Evolutionary conservation across 2,329 filamentous ascomycete genomes (phyloP), one percentile per base, ranked within the genome.

Genomic region (Pyricularia pennisetigena): DNA sequence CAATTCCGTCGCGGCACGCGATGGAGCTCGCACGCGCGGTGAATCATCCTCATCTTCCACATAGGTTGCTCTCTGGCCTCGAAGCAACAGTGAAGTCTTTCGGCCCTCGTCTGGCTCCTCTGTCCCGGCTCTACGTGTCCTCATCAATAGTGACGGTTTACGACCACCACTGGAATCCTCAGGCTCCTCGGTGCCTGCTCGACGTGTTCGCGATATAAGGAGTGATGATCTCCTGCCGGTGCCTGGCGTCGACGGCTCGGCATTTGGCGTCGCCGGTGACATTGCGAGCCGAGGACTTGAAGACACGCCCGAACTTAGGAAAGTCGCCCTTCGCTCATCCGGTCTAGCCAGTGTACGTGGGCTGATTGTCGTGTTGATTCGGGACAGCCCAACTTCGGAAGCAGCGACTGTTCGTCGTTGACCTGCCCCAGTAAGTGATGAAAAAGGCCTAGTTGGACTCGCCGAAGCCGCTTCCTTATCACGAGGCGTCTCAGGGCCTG

Each of bases 1-100:
- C 67, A 83, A 80, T 69, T 90, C 87, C 0, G 86, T 88, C 49
- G 80, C 77, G 4, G 86, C 86, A 28, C 88, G 81, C 4, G 87
- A 88, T 0, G 86, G 85, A 2, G 83, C 80, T n/a, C 84, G 82
- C 70, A 84, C 82, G 35, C 81, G 78, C n/a, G 74, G 70, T 24
- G 84, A 82, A 1, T 85, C 82, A 12, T 84, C 82, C 1, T 85
- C 80, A 35, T 82, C 80, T 16, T 80, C 80, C 32, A 81, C 74
- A 49, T 69, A 5, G 0, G 82, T 82, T 14, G 78, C 79, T 54
- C 83, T 79, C 28, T 84, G 69, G 24, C 69, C 80, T 66, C 83
- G 81, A 20, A 82, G 73, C 49, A 85, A 72, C 5, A 83, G 69
- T 57, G 81, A 80, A 41, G 81, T 81, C 69, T 77, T 77, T 64